phyloP scores from a whole-genome alignment of 2,329 filamentous ascomycete genomes.

The Hymenoscyphus infarciens region DNA sequence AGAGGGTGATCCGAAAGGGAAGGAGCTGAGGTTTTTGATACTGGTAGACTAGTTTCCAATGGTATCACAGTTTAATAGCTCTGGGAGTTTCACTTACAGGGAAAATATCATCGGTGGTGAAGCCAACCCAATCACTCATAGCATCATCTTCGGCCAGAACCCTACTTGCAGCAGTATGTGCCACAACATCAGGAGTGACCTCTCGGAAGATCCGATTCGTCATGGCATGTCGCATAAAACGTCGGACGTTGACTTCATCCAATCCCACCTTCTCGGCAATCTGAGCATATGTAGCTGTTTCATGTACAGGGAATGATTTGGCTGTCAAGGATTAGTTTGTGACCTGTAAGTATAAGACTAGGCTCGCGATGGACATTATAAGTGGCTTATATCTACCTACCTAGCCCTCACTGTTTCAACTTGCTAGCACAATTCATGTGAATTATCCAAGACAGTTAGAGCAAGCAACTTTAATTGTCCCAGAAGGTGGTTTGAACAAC shows the following conservation, averaged over 20 bases:
- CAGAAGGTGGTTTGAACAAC: no score
- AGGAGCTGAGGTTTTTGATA: neutral
- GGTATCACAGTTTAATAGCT: neutral
- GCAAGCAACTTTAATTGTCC: no score
- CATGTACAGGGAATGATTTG: constrained; percentile 47
- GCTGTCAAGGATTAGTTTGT: constrained; percentile 36
- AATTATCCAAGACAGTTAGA: no score
- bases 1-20: neutral
- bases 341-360: neutral
- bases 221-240: constrained; percentile 54
- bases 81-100: constrained; percentile 19
- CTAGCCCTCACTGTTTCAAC: no score
- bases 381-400: no score
- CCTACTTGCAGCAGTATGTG: constrained; percentile 53
- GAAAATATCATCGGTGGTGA: constrained; percentile 52
- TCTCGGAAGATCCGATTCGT: constrained; percentile 55
- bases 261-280: constrained; percentile 45
- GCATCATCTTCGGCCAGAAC: constrained; percentile 46
- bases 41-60: neutral
- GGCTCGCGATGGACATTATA: no score
- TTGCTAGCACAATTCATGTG: no score
- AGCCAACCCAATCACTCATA: constrained; percentile 52
- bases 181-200: constrained; percentile 46
- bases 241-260: constrained; percentile 48
- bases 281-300: constrained; percentile 44